These are phyloP conservation scores for Aspergillus saccharolyticus DNA, from an alignment of 495 filamentous ascomycete genomes.

Conservation along the genomic window DNA sequence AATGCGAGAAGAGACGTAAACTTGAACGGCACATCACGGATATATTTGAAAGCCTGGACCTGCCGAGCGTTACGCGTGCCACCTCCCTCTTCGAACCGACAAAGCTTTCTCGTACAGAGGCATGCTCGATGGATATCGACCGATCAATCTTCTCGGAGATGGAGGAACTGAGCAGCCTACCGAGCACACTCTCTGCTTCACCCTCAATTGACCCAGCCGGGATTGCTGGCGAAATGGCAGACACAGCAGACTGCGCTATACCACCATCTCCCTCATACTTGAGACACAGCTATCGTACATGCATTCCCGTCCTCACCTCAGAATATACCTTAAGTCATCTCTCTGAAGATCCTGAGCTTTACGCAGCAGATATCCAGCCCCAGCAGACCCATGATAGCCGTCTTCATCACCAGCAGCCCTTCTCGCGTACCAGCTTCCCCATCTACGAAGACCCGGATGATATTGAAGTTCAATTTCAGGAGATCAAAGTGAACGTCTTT, in stretches of 20 bases:
- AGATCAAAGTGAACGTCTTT: neutral
- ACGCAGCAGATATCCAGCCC: neutral
- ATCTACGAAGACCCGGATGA: constrained; percentile 22
- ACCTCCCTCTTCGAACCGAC: too few species aligned
- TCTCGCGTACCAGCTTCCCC: constrained; percentile 1
- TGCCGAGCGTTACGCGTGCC: neutral
- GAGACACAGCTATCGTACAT: neutral
- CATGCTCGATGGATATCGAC: neutral
- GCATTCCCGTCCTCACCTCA: neutral
- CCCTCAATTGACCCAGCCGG: neutral
- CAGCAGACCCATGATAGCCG: too few species aligned
- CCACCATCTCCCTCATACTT: neutral
- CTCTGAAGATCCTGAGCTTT: neutral
- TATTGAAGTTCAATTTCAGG: neutral
- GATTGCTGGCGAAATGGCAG: neutral
- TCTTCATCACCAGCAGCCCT: neutral
- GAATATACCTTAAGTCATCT: neutral
- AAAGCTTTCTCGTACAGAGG: neutral
- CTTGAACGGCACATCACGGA: neutral
- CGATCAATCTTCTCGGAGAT: neutral
- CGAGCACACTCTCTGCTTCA: neutral
- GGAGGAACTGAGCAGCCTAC: neutral
- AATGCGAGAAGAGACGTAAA: neutral
- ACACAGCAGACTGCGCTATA: neutral
- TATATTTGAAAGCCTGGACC: neutral